phyloP scores from a whole-genome alignment of 176 grass and related monocot genomes.

The Coix lacrymajobi region DNA sequence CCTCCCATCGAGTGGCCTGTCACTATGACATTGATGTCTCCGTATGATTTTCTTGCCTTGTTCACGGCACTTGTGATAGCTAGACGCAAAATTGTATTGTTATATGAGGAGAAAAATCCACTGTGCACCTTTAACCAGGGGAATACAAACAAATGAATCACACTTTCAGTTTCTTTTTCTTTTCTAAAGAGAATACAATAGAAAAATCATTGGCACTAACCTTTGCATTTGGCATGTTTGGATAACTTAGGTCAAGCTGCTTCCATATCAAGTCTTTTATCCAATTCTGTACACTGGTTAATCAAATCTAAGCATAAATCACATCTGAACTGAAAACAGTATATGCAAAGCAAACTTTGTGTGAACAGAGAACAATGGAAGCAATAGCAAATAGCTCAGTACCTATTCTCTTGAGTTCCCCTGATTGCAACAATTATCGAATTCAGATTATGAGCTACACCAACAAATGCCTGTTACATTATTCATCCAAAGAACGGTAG shows the following conservation, averaged over 20 bases:
- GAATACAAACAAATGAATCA: slow-evolving; percentile 13
- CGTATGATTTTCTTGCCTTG: slow-evolving; percentile 19
- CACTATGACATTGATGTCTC: slow-evolving; percentile 28
- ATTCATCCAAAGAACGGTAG: neutral
- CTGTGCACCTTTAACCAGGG: slow-evolving; percentile 35
- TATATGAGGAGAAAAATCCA: slow-evolving; percentile 46
- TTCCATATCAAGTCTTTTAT: slow-evolving; percentile 80
- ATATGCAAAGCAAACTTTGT: neutral
- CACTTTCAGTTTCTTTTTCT: neutral
- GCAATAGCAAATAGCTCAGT: neutral
- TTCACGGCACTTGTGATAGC: slow-evolving; percentile 35
- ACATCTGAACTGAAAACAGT: neutral
- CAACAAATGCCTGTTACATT: slow-evolving; percentile 29
- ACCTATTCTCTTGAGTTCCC: slow-evolving; percentile 99
- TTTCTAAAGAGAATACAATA: neutral
- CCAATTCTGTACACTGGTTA: slow-evolving; percentile 83
- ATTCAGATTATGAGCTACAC: slow-evolving; percentile 75
- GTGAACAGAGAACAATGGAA: neutral
- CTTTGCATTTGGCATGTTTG: slow-evolving; percentile 64
- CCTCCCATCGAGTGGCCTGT: slow-evolving; percentile 50
- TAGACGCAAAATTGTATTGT: slow-evolving; percentile 40
- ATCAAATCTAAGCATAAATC: slow-evolving; percentile 8
- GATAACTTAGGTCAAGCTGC: slow-evolving; percentile 90
- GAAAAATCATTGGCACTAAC: neutral
- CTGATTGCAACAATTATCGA: slow-evolving; percentile 75